Percentiles rank a stretch among this genome's conserved stretches.
phyloP scores from a whole-genome alignment of 2,329 filamentous ascomycete genomes.

The Scedosporium boydii region DNA sequence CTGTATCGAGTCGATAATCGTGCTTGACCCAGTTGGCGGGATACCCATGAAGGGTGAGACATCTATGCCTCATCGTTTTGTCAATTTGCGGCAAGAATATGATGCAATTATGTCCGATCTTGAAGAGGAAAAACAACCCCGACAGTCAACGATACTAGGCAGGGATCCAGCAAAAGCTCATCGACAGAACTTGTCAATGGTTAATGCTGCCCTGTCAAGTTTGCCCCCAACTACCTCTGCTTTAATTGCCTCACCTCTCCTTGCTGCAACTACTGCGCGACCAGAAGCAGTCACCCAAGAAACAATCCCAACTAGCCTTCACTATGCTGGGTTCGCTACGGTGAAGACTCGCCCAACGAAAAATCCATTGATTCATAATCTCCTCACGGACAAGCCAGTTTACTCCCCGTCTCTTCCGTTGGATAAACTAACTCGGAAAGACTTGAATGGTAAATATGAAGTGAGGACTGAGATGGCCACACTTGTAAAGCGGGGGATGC shows the following conservation, averaged over 20 bases:
- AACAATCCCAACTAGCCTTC: conserved; percentile 14
- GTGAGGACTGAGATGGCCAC: conserved; percentile 44
- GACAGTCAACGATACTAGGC: conserved; percentile 11
- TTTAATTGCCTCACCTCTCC: conserved; percentile 76
- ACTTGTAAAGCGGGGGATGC: conserved; percentile 84
- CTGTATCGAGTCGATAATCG: conserved; percentile 71
- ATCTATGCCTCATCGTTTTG: conserved; percentile 45
- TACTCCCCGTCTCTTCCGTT: conserved; percentile 84
- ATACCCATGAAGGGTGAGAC: conserved; percentile 53
- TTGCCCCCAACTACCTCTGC: conserved; percentile 79
- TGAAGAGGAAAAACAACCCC: conserved; percentile 17
- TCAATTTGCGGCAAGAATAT: conserved; percentile 92
- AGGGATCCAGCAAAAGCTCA: conserved; percentile 31
- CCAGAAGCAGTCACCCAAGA: conserved; percentile 27
- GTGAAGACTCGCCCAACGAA: conserved; percentile 45
- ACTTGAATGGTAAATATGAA: conserved; percentile 5
- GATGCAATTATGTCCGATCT: conserved; percentile 57
- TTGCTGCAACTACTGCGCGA: conserved; percentile 50
- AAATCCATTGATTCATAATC: conserved; percentile 90
- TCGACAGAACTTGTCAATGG: conserved; percentile 62
- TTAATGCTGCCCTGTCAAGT: conserved; percentile 60
- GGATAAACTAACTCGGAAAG: conserved; percentile 24
- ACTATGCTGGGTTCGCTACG: conserved; percentile 21
- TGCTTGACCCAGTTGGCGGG: conserved; percentile 79
- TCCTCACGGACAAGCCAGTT: conserved; percentile 88